These are phyloP conservation scores for Vanilla planifolia DNA, from an alignment of 106 monocot species.

Conservation along the genomic window DNA sequence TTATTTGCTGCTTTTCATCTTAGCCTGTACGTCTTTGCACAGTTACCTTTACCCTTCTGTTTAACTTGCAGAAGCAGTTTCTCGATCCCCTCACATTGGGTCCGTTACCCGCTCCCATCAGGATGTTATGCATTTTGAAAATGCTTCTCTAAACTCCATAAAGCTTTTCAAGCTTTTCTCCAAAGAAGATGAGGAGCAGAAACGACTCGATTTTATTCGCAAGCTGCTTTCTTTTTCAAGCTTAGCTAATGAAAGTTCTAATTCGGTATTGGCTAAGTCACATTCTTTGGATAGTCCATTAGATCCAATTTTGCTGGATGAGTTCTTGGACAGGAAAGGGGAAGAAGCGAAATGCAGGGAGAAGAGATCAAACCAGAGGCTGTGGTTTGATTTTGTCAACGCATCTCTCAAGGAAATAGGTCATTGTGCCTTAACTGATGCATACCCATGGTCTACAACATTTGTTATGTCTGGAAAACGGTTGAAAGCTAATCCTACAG, in stretches of 20 bases:
- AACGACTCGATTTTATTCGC: constrained; percentile 40
- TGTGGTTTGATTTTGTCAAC: constrained; percentile 86
- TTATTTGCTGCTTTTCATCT: neutral
- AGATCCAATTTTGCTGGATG: constrained; percentile 47
- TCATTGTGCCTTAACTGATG: constrained; percentile 4
- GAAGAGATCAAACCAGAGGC: constrained; percentile 58
- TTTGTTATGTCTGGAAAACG: constrained; percentile 1
- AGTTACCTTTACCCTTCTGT: neutral
- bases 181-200: constrained; percentile 39
- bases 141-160: constrained; percentile 4
- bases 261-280: constrained; percentile 35
- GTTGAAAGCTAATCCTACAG: neutral
- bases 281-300: constrained; percentile 59
- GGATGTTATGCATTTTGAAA: constrained; percentile 23
- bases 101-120: constrained; percentile 58
- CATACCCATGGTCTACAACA: constrained; percentile 20
- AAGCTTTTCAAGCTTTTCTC: constrained; percentile 17
- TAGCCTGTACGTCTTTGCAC: neutral
- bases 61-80: constrained; percentile 35
- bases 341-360: constrained; percentile 53
- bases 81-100: constrained; percentile 55
- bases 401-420: constrained; percentile 45
- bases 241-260: constrained; percentile 24
- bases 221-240: constrained; percentile 56
- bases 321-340: constrained; percentile 45